Evolutionary conservation across 176 grass and related monocot genomes (phyloP), one percentile per base, ranked within the genome.

Genomic region (Zoysia japonica): DNA sequence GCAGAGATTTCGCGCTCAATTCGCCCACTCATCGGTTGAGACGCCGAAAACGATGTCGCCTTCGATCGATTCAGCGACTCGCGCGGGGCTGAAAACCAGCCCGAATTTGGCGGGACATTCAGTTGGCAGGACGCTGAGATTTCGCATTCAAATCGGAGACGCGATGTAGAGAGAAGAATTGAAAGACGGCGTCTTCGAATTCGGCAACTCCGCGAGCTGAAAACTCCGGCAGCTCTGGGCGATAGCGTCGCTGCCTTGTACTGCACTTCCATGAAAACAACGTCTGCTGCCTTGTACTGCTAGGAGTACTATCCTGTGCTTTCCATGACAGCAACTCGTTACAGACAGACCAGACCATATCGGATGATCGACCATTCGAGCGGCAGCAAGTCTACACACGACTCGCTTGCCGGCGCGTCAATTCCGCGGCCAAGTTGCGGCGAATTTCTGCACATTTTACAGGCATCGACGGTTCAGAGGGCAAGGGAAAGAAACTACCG

Each of bases 321-420:
- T 39, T 11, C 47, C 15, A 28, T 38, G 76, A 73, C 4, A 73
- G 38, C 49, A 67, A 74, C 69, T 11, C 12, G 61, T 74, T 74
- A 80, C 76, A 10, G 20, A 80, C 17, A 36, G 8, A 10, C 44
- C 15, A 79, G 6, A 57, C 19, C 53, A 16, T 16, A 55, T 55
- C 36, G 17, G 15, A 61, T 13, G 55, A 60, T 75, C 16, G 9
- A 60, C 9, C 50, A 28, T 28, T 70, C 69, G 7, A 47, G 36
- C 47, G 4, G 53, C 15, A 49, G 67, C 39, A 9, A 78, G 66
- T 7, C 46, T 12, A 36, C 40, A 13, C 55, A 41, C 68, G 79
- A 43, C 68, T 16, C 19, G 14, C 10, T 6, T 51, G 13, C 81
- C 62, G 39, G 60, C 10, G 9, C 72, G 9, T 71, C 72, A 40